Evolutionary conservation across 495 filamentous ascomycete genomes (phyloP), one percentile per base, ranked within the genome.

Genomic region (Annulohypoxylon bovei): DNA sequence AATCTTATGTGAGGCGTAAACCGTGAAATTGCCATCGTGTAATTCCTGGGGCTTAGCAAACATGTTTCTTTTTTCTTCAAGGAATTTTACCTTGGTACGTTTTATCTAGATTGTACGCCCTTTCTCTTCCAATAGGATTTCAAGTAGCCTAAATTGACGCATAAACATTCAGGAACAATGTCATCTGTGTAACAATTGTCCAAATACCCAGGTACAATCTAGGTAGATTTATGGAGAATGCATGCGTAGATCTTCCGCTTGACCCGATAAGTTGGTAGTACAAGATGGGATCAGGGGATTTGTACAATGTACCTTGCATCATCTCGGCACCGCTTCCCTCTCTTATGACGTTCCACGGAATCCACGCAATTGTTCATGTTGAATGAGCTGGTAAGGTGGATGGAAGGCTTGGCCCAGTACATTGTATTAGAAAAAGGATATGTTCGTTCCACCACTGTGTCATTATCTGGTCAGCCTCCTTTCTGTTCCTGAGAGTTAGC

Each of bases 391-490:
- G 14, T 40, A 3, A 39, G 25, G 39, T 56, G 12, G 8, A 65
- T 23, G 20, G 44, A 18, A 67, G 18, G 23, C 27, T 23, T 42
- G 12, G 23, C 25, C 44, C 4, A 33, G 22, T 30, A 1, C 16
- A 62, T 62, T 62, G 57, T 68, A 27, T 39, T 23, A 25, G 20
- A 49, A 11, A 63, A 58, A 49, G 25, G 46, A 53, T 18, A 42
- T 64, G 42, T 50, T 69, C 33, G 22, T 47, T 27, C 32, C 3
- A 18, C n/a, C 27, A 63, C 46, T 60, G 35, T 59, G 53, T 59
- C 37, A 70, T 70, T 49, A 49, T 56, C 25, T 50, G 25, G 8
- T 25, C 54, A 65, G 44, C 61, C 59, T 60, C 50, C n/a, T 63
- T 58, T 52, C 53, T 27, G n/a, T 59, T 52, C 33, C 40, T 62